These are phyloP conservation scores for Leishmania mexicana DNA, from an alignment of 208 protist species.

Conservation along the genomic window DNA sequence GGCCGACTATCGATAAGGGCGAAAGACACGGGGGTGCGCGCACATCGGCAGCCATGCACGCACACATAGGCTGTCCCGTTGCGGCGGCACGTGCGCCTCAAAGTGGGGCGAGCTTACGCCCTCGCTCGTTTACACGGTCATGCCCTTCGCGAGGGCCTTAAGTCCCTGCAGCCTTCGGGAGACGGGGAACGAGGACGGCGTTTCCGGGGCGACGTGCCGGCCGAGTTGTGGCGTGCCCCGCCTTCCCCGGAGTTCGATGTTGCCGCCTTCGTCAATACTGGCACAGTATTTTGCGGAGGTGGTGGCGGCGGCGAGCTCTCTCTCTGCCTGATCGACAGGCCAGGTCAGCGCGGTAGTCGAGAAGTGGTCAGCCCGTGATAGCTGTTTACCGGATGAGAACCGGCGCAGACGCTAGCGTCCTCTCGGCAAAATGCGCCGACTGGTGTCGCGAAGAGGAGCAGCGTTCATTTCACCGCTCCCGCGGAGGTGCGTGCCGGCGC, in stretches of 20 bases:
- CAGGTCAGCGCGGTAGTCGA: neutral
- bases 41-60: too few species aligned
- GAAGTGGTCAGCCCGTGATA: neutral
- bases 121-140: neutral
- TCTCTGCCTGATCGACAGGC: neutral
- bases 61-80: too few species aligned
- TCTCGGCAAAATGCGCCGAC: neutral
- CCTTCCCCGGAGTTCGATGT: neutral
- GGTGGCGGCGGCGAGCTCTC: neutral
- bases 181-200: neutral
- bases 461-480: neutral
- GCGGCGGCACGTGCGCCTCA: neutral
- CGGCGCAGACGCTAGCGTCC: neutral
- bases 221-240: neutral
- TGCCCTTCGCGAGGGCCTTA: neutral
- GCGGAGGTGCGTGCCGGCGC: neutral
- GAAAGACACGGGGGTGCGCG: too few species aligned
- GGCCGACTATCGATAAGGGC: too few species aligned
- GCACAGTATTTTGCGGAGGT: neutral
- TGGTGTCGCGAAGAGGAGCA: neutral
- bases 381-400: neutral
- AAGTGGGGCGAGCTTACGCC: neutral
- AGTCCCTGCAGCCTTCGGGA: neutral
- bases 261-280: neutral
- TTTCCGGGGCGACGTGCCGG: neutral